Evolutionary conservation across 2,329 filamentous ascomycete genomes (phyloP), one percentile per base, ranked within the genome.

Genomic region (Diaporthe vaccinii): DNA sequence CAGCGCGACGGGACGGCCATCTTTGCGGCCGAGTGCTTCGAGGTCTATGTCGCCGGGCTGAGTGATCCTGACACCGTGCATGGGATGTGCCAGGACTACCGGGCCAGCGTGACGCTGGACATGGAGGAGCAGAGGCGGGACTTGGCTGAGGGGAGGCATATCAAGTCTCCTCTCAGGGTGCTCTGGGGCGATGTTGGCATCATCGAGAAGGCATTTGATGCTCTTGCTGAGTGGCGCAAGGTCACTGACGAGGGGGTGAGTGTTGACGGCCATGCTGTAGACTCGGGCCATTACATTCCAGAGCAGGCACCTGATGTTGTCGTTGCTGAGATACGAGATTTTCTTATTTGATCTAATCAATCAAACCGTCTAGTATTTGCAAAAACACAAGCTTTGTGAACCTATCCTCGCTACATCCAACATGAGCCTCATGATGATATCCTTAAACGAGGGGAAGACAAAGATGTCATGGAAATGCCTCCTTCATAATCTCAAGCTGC

Each of bases 41-140:
- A 84, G 0, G 79, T 83, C 3, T 91, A 90, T 75, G 82, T 83
- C 1, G 80, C 80, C 1, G 84, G 82, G 36, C 79, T 90, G 34
- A 81, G 81, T 7, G 84, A 90, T 59, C 79, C 81, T 2, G 82
- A 80, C 0, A 81, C 84, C 0, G 84, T 91, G 15, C 84, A 87
- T 75, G 85, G 84, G 0, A 88, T 87, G 82, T 90, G 89, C 76
- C 85, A 91, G 76, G 90, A 91, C 77, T 92, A 91, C 76, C 82
- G 88, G 15, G 89, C 89, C 0, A 85, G 84, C 7, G 87, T 87
- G 20, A 87, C 85, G 0, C 78, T 89, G 34, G 90, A 91, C 80
- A 78, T 91, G 7, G 86, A 89, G 2, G 85, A 87, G 78, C 84
- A 88, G 55, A 84, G 84, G 74, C 80, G 82, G 28, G 89, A 91